Conservation (phyloP, 768 basidiomycete species). For the Suillus americanus region DNA sequence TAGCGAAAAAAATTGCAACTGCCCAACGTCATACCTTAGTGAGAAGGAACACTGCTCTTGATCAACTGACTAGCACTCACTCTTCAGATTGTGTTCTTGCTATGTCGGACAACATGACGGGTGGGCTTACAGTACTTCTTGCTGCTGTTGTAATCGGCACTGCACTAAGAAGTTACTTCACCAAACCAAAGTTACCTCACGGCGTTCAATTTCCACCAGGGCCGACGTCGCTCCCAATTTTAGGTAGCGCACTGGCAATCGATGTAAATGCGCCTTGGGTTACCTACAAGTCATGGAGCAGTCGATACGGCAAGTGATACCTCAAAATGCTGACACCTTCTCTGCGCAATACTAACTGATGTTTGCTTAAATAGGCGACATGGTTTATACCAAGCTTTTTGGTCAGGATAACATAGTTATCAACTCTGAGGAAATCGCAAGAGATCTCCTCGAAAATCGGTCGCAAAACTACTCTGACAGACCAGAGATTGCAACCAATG, state of each 20-base stretch:
- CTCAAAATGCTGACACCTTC: neutral
- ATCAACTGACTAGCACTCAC: neutral
- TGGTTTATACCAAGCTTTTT: slow-evolving; percentile 9
- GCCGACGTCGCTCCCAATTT: slow-evolving; percentile 42
- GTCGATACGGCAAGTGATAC: slow-evolving; percentile 36
- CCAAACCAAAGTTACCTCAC: neutral
- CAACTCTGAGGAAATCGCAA: slow-evolving; percentile 15
- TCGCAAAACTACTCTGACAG: slow-evolving; percentile 16
- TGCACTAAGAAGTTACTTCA: neutral
- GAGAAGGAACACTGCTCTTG: neutral
- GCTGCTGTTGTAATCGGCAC: neutral
- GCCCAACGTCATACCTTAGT: neutral
- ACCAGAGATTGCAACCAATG: slow-evolving; percentile 4
- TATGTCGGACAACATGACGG: neutral
- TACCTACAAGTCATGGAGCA: slow-evolving; percentile 41
- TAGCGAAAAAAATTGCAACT: neutral
- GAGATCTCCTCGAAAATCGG: slow-evolving; percentile 12
- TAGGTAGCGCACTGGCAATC: slow-evolving; percentile 51
- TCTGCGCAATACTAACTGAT: neutral
- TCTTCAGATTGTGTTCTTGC: neutral
- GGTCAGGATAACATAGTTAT: slow-evolving; percentile 12
- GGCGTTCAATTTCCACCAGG: slow-evolving; percentile 39
- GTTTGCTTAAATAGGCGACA: slow-evolving; percentile 2
- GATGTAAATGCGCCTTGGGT: slow-evolving; percentile 38
- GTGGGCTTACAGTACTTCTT: neutral